Evolutionary conservation across 1,284 basidiomycete species (phyloP).

Genomic region (Ceratobasidium theobromae): DNA sequence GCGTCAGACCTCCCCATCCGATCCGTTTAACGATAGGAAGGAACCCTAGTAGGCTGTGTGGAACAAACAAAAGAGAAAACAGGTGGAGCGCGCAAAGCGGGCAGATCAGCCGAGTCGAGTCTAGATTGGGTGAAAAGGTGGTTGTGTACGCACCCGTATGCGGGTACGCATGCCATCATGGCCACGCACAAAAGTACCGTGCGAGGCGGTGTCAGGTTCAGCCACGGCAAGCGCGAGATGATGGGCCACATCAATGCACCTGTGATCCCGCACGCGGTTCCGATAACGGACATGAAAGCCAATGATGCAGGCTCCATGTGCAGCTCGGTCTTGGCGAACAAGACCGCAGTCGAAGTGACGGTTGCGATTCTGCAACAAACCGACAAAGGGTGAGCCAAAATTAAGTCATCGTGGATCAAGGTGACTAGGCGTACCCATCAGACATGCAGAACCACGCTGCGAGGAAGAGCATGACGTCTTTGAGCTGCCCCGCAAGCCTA

Average conservation of each 20-base stretch:
- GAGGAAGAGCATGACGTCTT: conserved; percentile 83
- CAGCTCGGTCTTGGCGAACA: conserved; percentile 79
- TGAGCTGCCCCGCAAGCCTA: conserved; percentile 52
- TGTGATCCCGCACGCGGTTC: conserved; percentile 67
- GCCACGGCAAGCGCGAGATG: conserved; percentile 52
- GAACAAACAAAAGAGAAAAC: background rate
- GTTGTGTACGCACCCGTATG: conserved; percentile 8
- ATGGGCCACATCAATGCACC: conserved; percentile 73
- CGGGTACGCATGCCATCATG: conserved; percentile 22
- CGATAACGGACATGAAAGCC: conserved; percentile 68
- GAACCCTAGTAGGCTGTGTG: conserved; percentile 59
- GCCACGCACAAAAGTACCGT: conserved; percentile 22
- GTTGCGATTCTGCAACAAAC: conserved; percentile 66
- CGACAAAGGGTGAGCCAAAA: background rate
- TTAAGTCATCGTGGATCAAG: background rate
- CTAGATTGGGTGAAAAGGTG: background rate
- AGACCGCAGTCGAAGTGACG: conserved; percentile 77
- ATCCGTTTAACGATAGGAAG: conserved; percentile 50
- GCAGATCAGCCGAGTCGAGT: no score
- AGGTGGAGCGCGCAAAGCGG: background rate
- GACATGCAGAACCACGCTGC: conserved; percentile 90
- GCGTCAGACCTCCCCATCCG: conserved; percentile 67
- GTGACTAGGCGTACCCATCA: conserved; percentile 59
- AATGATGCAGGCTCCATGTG: conserved; percentile 71
- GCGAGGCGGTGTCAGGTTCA: conserved; percentile 24